Conservation (phyloP, 805 yeast genomes). For the Nakazawaea ambrosiae region DNA sequence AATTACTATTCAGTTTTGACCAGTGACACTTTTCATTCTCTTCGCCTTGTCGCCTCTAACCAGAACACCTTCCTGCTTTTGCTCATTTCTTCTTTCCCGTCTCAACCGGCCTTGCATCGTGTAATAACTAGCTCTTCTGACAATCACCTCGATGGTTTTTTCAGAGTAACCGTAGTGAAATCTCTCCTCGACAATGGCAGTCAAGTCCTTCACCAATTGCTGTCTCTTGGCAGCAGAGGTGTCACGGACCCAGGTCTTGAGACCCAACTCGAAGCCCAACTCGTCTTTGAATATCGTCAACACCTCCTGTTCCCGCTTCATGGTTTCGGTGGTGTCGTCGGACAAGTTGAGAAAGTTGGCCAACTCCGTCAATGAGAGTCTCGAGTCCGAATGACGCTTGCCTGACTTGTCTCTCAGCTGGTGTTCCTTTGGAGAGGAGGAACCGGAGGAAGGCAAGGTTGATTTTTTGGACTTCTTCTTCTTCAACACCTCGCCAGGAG, state of each 20-base stretch:
- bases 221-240: constrained; percentile 49
- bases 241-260: constrained; percentile 80
- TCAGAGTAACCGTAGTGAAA: constrained; percentile 47
- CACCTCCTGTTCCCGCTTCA: constrained; percentile 45
- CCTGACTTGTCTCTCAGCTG: background rate
- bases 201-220: constrained; percentile 40
- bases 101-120: constrained; percentile 74
- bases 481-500: background rate
- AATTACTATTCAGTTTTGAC: background rate
- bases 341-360: constrained; percentile 42
- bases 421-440: constrained; percentile 1
- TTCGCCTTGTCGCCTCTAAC: no score
- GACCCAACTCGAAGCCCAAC: constrained; percentile 68
- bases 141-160: constrained; percentile 58
- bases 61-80: no score
- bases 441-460: background rate
- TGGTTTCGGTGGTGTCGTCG: constrained; percentile 47
- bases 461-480: background rate
- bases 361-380: constrained; percentile 51
- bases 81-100: constrained; percentile 51
- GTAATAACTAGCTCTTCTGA: constrained; percentile 75
- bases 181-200: constrained; percentile 35
- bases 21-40: constrained; percentile 10
- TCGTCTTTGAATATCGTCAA: constrained; percentile 45
- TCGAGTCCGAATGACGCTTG: constrained; percentile 31